These are phyloP conservation scores for Syzygium aromaticum DNA, from an alignment of 345 rosid genomes.

Conservation along the genomic window DNA sequence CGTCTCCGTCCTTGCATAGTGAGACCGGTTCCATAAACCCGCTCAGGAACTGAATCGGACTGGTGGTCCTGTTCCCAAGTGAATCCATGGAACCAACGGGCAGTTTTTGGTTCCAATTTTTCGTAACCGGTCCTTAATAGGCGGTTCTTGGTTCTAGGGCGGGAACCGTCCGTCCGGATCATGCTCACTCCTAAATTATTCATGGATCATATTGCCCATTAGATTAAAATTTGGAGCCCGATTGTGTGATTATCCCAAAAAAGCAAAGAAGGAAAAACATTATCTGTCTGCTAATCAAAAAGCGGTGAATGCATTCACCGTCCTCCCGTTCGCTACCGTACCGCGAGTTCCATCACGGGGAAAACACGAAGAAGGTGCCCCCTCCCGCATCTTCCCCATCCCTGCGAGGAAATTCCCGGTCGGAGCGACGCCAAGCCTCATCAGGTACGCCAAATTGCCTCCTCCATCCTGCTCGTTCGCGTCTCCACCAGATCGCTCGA, in stretches of 20 bases:
- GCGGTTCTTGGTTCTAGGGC: too few relatives aligned
- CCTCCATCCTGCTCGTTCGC: background rate
- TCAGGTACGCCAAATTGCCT: background rate
- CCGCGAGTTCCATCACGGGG: background rate
- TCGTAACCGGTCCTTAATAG: too few relatives aligned
- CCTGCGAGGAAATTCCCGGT: background rate
- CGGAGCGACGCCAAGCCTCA: background rate
- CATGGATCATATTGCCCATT: too few relatives aligned
- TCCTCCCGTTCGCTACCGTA: background rate
- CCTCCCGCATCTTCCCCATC: background rate
- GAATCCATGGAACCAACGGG: too few relatives aligned
- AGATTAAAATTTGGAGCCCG: too few relatives aligned
- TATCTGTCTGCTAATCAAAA: background rate
- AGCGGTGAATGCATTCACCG: background rate
- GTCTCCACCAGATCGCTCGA: background rate
- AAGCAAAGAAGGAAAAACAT: background rate
- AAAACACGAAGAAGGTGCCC: background rate
- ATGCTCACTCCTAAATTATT: too few relatives aligned
- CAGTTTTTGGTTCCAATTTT: too few relatives aligned
- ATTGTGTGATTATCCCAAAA: background rate
- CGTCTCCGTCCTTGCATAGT: too few relatives aligned
- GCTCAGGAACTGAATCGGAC: too few relatives aligned
- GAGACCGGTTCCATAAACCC: too few relatives aligned
- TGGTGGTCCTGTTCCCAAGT: too few relatives aligned
- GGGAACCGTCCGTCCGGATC: accelerated